phyloP scores from a whole-genome alignment of 768 basidiomycete species.

The Lentinula raphanica region DNA sequence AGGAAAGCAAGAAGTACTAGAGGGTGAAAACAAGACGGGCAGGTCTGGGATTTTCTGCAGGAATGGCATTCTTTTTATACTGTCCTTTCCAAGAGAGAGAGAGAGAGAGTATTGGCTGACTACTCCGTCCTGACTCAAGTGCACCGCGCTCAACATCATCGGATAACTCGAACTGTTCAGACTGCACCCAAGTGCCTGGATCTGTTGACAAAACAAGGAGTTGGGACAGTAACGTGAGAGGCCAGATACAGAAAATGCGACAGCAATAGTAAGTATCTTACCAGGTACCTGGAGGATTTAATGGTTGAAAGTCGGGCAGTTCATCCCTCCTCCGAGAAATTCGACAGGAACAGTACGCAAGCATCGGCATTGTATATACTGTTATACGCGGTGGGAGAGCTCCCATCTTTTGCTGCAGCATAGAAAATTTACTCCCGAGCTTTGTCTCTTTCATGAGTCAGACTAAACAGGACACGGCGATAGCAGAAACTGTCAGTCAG shows the following conservation, averaged over 20 bases:
- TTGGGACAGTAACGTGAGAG: neutral
- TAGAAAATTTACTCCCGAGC: neutral
- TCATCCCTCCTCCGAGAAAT: neutral
- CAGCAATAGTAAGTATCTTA: neutral
- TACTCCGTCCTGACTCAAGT: neutral
- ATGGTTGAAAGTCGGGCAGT: neutral
- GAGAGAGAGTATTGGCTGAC: neutral
- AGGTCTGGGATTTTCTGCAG: neutral
- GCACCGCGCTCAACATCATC: neutral
- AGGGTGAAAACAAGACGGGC: neutral
- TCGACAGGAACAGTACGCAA: neutral
- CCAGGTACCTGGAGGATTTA: neutral
- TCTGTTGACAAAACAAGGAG: neutral
- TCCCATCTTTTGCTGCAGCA: neutral
- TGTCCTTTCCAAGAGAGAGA: neutral
- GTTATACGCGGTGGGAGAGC: neutral
- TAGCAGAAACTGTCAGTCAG: neutral
- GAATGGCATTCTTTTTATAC: neutral
- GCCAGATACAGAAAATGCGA: neutral
- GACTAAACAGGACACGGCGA: neutral
- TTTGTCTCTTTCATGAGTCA: neutral
- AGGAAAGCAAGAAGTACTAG: neutral
- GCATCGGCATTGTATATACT: neutral
- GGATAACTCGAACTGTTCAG: neutral
- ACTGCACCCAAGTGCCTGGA: neutral